Conservation (phyloP, 441 rosid genomes). For the Adansonia rubrostipa region DNA sequence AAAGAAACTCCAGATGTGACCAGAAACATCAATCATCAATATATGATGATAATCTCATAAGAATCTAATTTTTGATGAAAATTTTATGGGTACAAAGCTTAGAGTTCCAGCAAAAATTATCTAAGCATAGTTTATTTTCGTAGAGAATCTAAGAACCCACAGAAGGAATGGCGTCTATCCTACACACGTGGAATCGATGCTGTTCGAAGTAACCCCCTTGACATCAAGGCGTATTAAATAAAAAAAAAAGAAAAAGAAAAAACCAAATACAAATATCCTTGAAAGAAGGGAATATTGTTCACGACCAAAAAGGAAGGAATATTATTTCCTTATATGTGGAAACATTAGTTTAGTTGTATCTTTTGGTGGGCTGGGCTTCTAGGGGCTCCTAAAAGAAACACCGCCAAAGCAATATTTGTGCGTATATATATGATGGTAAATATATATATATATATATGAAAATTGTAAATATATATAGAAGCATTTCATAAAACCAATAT, state of each 20-base stretch:
- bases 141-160: conserved; percentile 1
- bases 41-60: not conserved
- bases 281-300: not conserved
- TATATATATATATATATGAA: too few species aligned
- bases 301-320: not conserved
- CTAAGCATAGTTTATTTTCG: not conserved
- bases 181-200: not conserved
- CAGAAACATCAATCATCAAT: not conserved
- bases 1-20: not conserved
- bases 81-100: not conserved
- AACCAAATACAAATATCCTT: not conserved
- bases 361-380: not conserved
- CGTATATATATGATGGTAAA: too few species aligned
- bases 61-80: not conserved
- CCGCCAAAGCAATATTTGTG: not conserved
- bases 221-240: not conserved
- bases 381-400: not conserved
- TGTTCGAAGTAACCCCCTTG: conserved; percentile 7
- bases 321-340: not conserved
- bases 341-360: not conserved
- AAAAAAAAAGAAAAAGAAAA: not conserved
- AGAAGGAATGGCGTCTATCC: not conserved
- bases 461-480: too few species aligned
- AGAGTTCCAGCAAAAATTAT: not conserved
- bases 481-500: not conserved